Percentiles rank a stretch among this genome's conserved stretches.
Conservation (phyloP, 2,329 filamentous ascomycete species). For the Verticillium klebahnii region DNA sequence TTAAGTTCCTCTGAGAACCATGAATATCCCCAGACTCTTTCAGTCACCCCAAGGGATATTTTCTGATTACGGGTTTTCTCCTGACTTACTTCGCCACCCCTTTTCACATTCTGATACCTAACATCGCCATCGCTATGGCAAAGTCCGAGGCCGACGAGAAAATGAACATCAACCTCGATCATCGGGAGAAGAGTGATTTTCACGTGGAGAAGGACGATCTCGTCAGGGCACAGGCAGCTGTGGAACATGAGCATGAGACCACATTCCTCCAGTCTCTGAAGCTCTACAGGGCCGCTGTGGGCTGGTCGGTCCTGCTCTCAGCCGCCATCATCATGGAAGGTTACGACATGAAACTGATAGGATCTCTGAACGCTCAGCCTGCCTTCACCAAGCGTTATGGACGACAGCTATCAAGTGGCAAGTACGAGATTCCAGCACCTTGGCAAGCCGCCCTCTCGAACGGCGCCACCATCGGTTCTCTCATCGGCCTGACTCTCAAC, state of each 20-base stretch:
- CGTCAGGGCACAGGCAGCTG: background rate
- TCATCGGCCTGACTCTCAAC: background rate
- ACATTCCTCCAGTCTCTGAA: background rate
- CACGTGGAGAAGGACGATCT: background rate
- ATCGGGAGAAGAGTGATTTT: background rate
- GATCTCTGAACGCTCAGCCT: slow-evolving; percentile 25
- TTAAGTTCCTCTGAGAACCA: background rate
- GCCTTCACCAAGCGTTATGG: slow-evolving; percentile 23
- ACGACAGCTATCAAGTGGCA: background rate
- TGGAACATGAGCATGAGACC: background rate
- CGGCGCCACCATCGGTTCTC: background rate
- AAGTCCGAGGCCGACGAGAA: background rate
- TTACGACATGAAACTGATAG: slow-evolving; percentile 32
- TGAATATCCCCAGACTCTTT: background rate
- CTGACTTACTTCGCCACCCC: background rate
- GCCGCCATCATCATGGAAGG: slow-evolving; percentile 17
- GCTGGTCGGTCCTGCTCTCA: slow-evolving; percentile 17
- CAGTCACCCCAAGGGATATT: background rate
- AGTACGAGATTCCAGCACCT: background rate
- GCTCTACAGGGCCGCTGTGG: background rate
- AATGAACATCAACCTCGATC: background rate
- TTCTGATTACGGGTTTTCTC: background rate
- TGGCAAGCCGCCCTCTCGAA: background rate
- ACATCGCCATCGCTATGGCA: background rate
- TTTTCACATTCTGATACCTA: background rate